A percentile compares a stretch with the other conserved stretches of the same genome.
Evolutionary conservation across 371 early-diverging fungal genomes (phyloP).

Genomic region (Basidiobolus meristosporus): DNA sequence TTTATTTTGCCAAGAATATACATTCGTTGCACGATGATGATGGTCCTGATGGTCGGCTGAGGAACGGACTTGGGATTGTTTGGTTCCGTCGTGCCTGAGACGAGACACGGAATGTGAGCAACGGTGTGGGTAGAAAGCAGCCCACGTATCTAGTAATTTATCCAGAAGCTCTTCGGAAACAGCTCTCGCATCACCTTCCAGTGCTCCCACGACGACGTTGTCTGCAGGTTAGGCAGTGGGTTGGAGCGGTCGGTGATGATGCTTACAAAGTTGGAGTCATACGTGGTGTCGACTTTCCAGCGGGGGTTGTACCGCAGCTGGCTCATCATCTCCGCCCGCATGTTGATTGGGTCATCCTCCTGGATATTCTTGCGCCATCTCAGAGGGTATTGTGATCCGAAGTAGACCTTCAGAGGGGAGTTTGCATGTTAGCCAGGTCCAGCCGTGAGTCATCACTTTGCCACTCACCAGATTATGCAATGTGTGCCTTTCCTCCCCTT

Average conservation of each 20-base stretch:
- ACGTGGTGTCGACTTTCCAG: constrained; percentile 8
- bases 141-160: constrained; percentile 43
- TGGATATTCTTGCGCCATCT: constrained; percentile 11
- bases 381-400: constrained; percentile 33
- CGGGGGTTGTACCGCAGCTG: constrained; percentile 1
- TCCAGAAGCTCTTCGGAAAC: constrained; percentile 43
- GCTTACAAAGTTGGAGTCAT: constrained; percentile 8
- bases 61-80: too few species aligned
- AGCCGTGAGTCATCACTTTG: constrained; percentile 1
- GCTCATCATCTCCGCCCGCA: constrained; percentile 9
- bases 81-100: too few species aligned
- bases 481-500: constrained; percentile 9
- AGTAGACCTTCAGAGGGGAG: constrained; percentile 23
- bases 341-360: constrained; percentile 10
- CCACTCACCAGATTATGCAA: constrained; percentile 13
- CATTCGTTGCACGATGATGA: too few species aligned
- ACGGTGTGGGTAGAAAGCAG: too few species aligned
- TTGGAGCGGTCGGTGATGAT: constrained; percentile 22
- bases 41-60: too few species aligned
- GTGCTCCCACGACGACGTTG: constrained; percentile 23
- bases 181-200: constrained; percentile 47
- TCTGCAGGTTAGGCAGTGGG: constrained; percentile 23
- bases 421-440: not conserved
- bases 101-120: too few species aligned
- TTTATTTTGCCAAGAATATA: too few species aligned